phyloP scores from a whole-genome alignment of 345 rosid species.

The Raphanus raphanistrum region DNA sequence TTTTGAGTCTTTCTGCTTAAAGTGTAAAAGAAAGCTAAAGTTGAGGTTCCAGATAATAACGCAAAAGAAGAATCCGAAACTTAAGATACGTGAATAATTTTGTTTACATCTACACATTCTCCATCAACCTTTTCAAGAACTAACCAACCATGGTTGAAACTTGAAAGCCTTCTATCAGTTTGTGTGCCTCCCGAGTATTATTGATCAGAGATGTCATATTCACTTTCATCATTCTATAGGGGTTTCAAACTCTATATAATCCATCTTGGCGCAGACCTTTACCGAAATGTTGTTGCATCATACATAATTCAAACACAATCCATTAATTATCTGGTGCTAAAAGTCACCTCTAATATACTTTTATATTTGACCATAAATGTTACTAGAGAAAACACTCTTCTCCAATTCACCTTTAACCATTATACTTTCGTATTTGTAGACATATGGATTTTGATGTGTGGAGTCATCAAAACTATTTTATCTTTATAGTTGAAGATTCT shows the following conservation, averaged over 20 bases:
- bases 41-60: slow-evolving; percentile 26
- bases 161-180: background rate
- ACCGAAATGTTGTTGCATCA: background rate
- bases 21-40: slow-evolving; percentile 7
- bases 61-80: background rate
- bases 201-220: background rate
- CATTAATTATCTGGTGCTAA: background rate
- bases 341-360: background rate
- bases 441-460: no score
- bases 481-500: background rate
- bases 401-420: no score
- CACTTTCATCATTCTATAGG: background rate
- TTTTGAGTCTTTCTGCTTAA: slow-evolving; percentile 13
- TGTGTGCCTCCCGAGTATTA: background rate
- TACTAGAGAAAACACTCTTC: background rate
- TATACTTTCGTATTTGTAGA: no score
- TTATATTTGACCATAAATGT: background rate
- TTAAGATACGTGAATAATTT: background rate
- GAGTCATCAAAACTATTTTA: background rate
- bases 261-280: background rate
- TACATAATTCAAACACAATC: background rate
- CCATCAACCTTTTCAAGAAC: background rate
- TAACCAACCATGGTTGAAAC: background rate
- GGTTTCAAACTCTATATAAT: background rate
- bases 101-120: background rate